Conservation (phyloP, 208 protist genomes). For the Acanthamoeba castellanii region DNA sequence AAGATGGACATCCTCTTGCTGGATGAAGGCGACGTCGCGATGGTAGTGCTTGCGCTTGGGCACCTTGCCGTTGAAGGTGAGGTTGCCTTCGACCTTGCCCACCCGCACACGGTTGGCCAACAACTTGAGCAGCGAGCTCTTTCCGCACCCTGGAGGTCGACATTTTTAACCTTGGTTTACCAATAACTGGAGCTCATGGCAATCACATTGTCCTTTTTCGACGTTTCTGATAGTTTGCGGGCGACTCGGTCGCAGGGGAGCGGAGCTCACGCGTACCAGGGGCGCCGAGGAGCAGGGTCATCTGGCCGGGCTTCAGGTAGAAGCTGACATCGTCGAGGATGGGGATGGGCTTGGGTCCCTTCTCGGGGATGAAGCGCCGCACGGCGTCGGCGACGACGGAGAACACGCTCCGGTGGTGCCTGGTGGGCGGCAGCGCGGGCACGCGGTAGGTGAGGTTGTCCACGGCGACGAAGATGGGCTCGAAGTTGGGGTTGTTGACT, state of each 20-base stretch:
- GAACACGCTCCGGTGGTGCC: background rate
- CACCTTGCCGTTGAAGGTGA: constrained; percentile 71
- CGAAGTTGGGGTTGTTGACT: constrained; percentile 32
- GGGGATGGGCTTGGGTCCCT: background rate
- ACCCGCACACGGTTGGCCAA: constrained; percentile 57
- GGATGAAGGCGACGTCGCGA: constrained; percentile 33
- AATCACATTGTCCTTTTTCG: too few species aligned
- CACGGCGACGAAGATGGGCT: constrained; percentile 27
- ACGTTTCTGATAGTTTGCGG: too few species aligned
- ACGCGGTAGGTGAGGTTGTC: background rate
- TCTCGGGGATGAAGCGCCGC: background rate
- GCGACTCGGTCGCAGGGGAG: too few species aligned
- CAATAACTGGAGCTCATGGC: too few species aligned
- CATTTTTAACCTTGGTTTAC: too few species aligned
- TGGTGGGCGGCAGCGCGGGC: background rate
- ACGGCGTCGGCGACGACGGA: background rate
- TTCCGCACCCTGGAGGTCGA: background rate
- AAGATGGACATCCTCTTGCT: constrained; percentile 70
- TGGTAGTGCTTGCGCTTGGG: constrained; percentile 34
- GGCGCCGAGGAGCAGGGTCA: constrained; percentile 64
- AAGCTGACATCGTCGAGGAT: constrained; percentile 71
- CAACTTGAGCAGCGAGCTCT: constrained; percentile 61
- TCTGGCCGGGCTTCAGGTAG: constrained; percentile 56
- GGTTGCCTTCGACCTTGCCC: constrained; percentile 36
- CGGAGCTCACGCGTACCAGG: background rate